Evolutionary conservation across 202 grass and related monocot species (phyloP).

Genomic region (Musa balbisiana): DNA sequence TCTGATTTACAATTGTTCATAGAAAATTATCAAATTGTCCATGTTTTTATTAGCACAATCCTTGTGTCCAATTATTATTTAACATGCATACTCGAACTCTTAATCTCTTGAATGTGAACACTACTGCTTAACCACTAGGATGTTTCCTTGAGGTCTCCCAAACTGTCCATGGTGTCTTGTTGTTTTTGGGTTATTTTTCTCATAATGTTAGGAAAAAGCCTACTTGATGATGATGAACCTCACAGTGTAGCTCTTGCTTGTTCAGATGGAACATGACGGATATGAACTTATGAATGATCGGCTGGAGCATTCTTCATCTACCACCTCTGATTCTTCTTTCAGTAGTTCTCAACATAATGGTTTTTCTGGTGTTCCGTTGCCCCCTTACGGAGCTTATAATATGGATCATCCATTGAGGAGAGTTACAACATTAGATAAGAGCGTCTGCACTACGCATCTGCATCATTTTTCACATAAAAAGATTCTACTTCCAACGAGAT

Average conservation of each 20-base stretch:
- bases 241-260: neutral
- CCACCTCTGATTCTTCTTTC: neutral
- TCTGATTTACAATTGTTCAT: neutral
- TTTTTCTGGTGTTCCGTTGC: conserved; percentile 12
- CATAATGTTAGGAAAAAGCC: neutral
- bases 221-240: neutral
- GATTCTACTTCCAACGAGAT: neutral
- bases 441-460: neutral
- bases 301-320: neutral
- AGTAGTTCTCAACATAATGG: neutral
- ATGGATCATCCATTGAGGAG: neutral
- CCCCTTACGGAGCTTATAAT: neutral
- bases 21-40: neutral
- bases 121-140: too few relatives aligned
- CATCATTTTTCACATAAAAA: neutral
- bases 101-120: too few relatives aligned
- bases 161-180: neutral
- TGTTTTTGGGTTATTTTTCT: neutral
- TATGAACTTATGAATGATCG: conserved; percentile 22
- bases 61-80: too few relatives aligned
- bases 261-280: conserved; percentile 40
- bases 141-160: neutral
- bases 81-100: too few relatives aligned
- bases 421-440: neutral
- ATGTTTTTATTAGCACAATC: too few relatives aligned